Evolutionary conservation across 1,284 basidiomycete genomes (phyloP), one percentile per base, ranked within the genome.

Genomic region (Pholiota adiposa): DNA sequence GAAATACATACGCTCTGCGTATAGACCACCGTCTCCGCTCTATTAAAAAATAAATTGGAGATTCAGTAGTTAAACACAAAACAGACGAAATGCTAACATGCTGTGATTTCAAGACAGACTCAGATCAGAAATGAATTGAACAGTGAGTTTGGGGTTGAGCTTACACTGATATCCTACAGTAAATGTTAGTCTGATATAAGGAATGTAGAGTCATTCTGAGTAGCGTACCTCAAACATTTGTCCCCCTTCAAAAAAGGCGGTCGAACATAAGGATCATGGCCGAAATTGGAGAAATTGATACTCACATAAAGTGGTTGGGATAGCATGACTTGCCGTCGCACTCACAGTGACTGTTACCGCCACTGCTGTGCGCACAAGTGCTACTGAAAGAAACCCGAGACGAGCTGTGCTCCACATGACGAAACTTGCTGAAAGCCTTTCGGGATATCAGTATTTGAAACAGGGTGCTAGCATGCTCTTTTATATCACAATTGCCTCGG

Each of bases 11-110:
- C 83, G 68, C 69, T 85, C 83, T 2, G 77, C 85, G 53, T 86
- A 86, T 11, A 86, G 69, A 7, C 85, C 85, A 31, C 84, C 84
- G 57, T 86, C 84, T 31, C 84, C 84, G 59, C 83, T 84, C 83
- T 85, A 19, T 27, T 16, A 31, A 6, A 54, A 16, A 19, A 40
- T 3, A 7, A n/a, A 25, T 18, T 25, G 8, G 11, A n/a, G 40
- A 43, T 9, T 8, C 3, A 3, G 4, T 4, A 43, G n/a, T 11
- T 29, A 14, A 16, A n/a, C n/a, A n/a, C n/a, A n/a, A n/a, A n/a
- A n/a, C n/a, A n/a, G n/a, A n/a, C n/a, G n/a, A n/a, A n/a, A n/a
- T 31, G 11, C 77, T 66, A 66, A 83, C 81, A 67, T 80, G 75
- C 83, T 85, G 63, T 43, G 8, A 8, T 21, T 43, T 43, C 11